A percentile compares a stretch with the other conserved stretches of the same genome.
phyloP scores from a whole-genome alignment of 805 yeast genomes.

The Candida morakotiae region DNA sequence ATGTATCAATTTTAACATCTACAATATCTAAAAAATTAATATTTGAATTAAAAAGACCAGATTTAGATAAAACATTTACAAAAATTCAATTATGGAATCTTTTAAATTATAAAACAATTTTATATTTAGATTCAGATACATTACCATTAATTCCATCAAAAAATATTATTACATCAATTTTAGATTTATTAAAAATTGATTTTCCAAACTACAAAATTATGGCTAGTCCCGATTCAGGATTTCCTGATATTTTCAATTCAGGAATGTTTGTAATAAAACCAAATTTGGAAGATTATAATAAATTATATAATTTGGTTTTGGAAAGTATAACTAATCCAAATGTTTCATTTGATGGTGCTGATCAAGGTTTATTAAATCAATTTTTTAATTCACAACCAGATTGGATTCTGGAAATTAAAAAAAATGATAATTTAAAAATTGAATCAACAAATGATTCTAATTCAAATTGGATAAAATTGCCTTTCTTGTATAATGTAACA shows the following conservation, averaged over 20 bases:
- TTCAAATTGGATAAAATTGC: slow-evolving; percentile 62
- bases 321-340: slow-evolving; percentile 13
- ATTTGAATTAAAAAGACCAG: slow-evolving; percentile 46
- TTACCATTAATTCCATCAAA: slow-evolving; percentile 36
- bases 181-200: slow-evolving; percentile 27
- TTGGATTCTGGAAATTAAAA: slow-evolving; percentile 24
- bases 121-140: slow-evolving; percentile 67
- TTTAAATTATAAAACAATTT: slow-evolving; percentile 38
- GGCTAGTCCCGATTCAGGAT: slow-evolving; percentile 81
- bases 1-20: slow-evolving; percentile 22
- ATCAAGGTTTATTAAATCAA: slow-evolving; percentile 84
- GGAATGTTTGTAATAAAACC: slow-evolving; percentile 70
- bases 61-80: slow-evolving; percentile 48
- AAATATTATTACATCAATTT: slow-evolving; percentile 14
- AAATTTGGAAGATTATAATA: slow-evolving; percentile 32
- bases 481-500: slow-evolving; percentile 85
- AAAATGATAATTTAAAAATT: slow-evolving; percentile 1
- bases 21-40: slow-evolving; percentile 20
- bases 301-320: slow-evolving; percentile 30
- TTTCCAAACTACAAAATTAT: slow-evolving; percentile 23
- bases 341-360: slow-evolving; percentile 77
- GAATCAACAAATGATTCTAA: slow-evolving; percentile 1
- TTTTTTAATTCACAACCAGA: slow-evolving; percentile 49
- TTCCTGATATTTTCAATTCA: slow-evolving; percentile 87
- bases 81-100: slow-evolving; percentile 57